Evolutionary conservation across 225 moss, liverwort and hornwort genomes (phyloP), one percentile per base, ranked within the genome.

Genomic region (Sphagnum tenellum): DNA sequence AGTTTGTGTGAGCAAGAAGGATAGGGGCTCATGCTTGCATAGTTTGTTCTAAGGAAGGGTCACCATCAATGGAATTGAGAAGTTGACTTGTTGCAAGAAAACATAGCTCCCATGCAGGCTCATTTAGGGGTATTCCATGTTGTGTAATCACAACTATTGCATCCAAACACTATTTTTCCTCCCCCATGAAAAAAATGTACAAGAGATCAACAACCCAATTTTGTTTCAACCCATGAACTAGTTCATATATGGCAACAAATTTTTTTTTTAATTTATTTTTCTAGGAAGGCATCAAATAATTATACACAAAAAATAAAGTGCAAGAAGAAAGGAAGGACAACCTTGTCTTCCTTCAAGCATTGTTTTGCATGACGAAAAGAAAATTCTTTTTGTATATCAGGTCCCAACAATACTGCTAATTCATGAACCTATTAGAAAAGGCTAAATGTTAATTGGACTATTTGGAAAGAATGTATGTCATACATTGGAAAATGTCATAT

Each of bases 311-410:
- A 29, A 29, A 29, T 29, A 29, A 29, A 29, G 29, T 0, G 29
- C 29, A 29, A 29, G 29, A 29, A 29, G 29, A 29, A 1, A 29
- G 29, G 29, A 47, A 3, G 12, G 9, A 47, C 49, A 65, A 96
- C 95, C 89, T 92, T 81, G 14, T 87, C 65, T 53, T 75, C 71
- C 47, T 85, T 77, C 56, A 90, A 70, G 57, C 80, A 90, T 67
- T 86, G 78, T 53, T 79, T 84, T 60, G 98, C 93, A 70, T 98
- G 98, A 50, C 81, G 86, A 69, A 90, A 58, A 14, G 98, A 98
- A 68, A 86, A 93, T 2, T 78, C 80, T 59, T 84, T 87, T 70
- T 82, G 71, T 72, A 78, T 82, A 62, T 82, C 79, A 9, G 78
- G 73, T 60, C 98, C 93, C 74, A 98, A 76, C 63, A 90, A 76